Conservation (phyloP, 345 rosid genomes). For the Eucalyptus pauciflora region DNA sequence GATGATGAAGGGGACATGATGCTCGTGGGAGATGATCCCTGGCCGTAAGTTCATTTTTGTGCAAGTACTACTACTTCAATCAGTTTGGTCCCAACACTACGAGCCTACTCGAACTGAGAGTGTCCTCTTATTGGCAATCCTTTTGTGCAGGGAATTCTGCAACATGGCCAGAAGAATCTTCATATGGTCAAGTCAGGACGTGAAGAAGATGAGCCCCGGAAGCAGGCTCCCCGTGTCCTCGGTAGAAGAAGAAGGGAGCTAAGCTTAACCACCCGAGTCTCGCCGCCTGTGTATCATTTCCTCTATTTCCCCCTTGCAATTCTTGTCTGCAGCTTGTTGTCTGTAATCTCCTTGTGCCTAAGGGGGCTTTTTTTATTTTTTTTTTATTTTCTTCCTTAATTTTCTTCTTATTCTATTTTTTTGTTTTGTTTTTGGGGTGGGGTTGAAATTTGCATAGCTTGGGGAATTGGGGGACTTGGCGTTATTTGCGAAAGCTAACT, state of each 20-base stretch:
- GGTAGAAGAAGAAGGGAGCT: constrained; percentile 35
- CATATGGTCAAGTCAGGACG: constrained; percentile 74
- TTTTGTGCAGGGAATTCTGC: constrained; percentile 68
- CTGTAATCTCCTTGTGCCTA: neutral
- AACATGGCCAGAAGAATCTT: constrained; percentile 80
- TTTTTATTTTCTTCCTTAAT: neutral
- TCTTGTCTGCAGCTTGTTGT: neutral
- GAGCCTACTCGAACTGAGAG: neutral
- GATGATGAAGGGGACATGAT: constrained; percentile 95
- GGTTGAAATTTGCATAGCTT: neutral
- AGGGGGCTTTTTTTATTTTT: neutral
- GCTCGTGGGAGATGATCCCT: constrained; percentile 95
- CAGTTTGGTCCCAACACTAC: neutral
- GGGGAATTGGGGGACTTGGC: neutral
- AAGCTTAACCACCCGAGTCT: neutral
- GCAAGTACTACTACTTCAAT: neutral
- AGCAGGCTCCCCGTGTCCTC: constrained; percentile 40
- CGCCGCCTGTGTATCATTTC: neutral
- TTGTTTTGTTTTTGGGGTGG: neutral
- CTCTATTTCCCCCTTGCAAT: neutral
- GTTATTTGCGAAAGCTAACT: neutral
- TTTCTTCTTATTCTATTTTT: neutral
- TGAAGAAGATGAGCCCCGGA: constrained; percentile 56
- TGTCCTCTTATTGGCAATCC: neutral
- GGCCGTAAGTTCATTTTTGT: constrained; percentile 58